Evolutionary conservation across 2,329 filamentous ascomycete genomes (phyloP), one percentile per base, ranked within the genome.

Genomic region (Aspergillus sergii): DNA sequence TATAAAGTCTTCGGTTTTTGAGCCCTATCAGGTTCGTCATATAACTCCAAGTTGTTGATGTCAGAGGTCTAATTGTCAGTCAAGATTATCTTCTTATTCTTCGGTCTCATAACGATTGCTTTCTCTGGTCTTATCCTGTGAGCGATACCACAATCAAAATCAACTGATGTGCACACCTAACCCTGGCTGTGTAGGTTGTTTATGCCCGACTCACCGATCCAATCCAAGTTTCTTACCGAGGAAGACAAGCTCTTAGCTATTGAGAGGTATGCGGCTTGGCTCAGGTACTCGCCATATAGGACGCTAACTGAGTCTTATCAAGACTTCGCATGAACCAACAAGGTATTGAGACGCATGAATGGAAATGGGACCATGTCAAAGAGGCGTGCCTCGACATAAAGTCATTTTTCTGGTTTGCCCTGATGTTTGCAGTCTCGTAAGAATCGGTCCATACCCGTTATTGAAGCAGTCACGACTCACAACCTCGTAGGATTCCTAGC

Each of bases 121-220:
- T 85, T 84, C 63, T 81, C 84, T 1, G 68, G 79, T 0, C 69
- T 84, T 14, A 82, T 90, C 6, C 80, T 86, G 72, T 74, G 60
- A 67, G 74, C 51, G 3, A 21, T n/a, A 4, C 30, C 4, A 12
- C 19, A 23, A 3, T 21, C 2, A 4, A 6, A 34, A 4, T 8
- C 28, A 51, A 26, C 5, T 8, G 3, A 21, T 23, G 23, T 1
- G 30, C 28, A 10, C 12, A 9, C 14, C 62, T 64, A 28, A 69
- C 46, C 10, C 9, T 51, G 0, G 11, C 30, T 58, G 3, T 14
- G 6, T 41, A 72, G 70, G 9, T 19, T 83, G 21, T 83, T 84
- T 58, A 87, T 91, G 81, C 89, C 89, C 0, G 88, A 91, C 67
- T 88, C 86, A 0, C 88, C 88, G 0, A 83, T 88, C 69, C 81